Conservation (phyloP, 148 eudicot species). For the Amaranthus cruentus region DNA sequence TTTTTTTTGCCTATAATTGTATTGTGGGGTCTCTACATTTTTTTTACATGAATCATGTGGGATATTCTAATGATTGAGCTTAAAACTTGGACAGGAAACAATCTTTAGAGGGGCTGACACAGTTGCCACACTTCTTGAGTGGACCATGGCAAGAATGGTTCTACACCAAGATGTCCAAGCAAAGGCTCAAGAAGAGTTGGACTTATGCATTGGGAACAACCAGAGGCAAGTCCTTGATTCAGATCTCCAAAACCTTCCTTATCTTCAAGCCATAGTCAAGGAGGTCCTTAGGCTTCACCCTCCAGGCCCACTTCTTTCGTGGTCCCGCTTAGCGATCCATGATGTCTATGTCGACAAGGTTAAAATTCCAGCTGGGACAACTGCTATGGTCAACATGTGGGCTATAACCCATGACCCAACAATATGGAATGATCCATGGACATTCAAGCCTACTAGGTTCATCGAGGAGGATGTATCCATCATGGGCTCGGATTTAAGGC, state of each 20-base stretch:
- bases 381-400: slow-evolving; percentile 95
- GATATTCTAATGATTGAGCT: background rate
- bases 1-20: background rate
- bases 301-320: slow-evolving; percentile 81
- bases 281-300: slow-evolving; percentile 78
- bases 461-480: slow-evolving; percentile 47
- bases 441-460: slow-evolving; percentile 59
- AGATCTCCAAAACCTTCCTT: slow-evolving; percentile 59
- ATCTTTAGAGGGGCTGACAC: slow-evolving; percentile 84
- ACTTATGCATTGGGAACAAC: slow-evolving; percentile 27
- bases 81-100: slow-evolving; percentile 48
- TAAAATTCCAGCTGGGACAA: slow-evolving; percentile 66
- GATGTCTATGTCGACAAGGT: slow-evolving; percentile 54
- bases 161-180: slow-evolving; percentile 67
- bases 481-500: slow-evolving; percentile 74
- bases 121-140: slow-evolving; percentile 65
- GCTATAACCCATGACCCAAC: slow-evolving; percentile 72
- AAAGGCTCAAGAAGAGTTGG: slow-evolving; percentile 59
- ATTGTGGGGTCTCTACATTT: no score
- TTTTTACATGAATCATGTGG: no score
- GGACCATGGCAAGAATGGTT: slow-evolving; percentile 70
- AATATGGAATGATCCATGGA: slow-evolving; percentile 68
- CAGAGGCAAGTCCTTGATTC: slow-evolving; percentile 50
- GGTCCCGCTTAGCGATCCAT: slow-evolving; percentile 72
- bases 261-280: slow-evolving; percentile 69